Percentiles rank a stretch among this genome's conserved stretches.
Evolutionary conservation across 2,329 filamentous ascomycete genomes (phyloP).

Genomic region (Colletotrichum plurivorum): DNA sequence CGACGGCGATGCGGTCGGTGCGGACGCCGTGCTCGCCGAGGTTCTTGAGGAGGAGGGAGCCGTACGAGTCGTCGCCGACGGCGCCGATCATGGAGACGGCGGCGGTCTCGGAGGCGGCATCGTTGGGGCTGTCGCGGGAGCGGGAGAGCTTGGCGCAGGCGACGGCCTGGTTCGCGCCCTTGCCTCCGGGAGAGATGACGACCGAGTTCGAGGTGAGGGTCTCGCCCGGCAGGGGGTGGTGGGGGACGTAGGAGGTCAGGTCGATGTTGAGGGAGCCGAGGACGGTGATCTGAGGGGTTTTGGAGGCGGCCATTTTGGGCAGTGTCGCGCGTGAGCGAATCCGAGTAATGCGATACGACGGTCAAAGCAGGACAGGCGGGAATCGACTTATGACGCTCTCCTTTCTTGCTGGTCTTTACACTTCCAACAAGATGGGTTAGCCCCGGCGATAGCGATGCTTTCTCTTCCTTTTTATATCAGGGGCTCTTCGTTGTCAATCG

Average conservation of each 20-base stretch:
- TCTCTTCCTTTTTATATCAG: neutral
- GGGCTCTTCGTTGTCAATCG: neutral
- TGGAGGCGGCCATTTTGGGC: conserved; percentile 26
- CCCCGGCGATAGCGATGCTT: neutral
- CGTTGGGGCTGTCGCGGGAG: conserved; percentile 45
- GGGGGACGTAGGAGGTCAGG: conserved; percentile 88
- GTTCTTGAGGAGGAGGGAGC: conserved; percentile 69
- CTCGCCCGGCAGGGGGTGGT: conserved; percentile 87
- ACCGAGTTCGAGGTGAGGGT: conserved; percentile 87
- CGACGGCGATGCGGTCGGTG: conserved; percentile 64
- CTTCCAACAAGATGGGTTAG: too few species aligned
- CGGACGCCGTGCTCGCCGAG: conserved; percentile 75
- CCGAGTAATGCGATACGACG: neutral
- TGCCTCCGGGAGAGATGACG: conserved; percentile 87
- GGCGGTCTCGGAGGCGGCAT: conserved; percentile 52
- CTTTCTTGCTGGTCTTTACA: neutral
- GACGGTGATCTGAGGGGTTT: conserved; percentile 75
- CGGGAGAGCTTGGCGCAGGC: conserved; percentile 87
- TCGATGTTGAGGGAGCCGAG: conserved; percentile 97
- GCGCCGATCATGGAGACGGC: conserved; percentile 80
- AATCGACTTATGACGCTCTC: neutral
- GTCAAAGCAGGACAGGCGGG: neutral
- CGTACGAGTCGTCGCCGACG: conserved; percentile 79
- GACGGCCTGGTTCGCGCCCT: conserved; percentile 96
- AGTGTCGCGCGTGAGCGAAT: conserved; percentile 2